Conservation (phyloP, 2,329 filamentous ascomycete species). For the Zasmidium citrigriseum region DNA sequence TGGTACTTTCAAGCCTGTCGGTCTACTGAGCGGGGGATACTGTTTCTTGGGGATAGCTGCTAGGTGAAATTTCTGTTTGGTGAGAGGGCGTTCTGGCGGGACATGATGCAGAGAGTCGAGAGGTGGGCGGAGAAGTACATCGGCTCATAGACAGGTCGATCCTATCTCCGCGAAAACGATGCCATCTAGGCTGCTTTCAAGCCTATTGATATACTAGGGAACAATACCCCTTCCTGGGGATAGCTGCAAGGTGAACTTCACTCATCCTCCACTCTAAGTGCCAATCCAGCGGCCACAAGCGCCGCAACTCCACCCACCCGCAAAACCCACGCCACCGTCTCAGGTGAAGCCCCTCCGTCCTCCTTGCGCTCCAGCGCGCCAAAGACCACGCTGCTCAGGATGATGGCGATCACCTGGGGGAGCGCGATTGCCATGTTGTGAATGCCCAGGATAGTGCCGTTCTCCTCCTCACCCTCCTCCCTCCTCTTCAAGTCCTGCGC, state of each 20-base stretch:
- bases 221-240: conserved; percentile 11
- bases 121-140: conserved; percentile 22
- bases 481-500: conserved; percentile 86
- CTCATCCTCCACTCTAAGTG: conserved; percentile 20
- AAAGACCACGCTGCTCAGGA: conserved; percentile 83
- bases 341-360: conserved; percentile 73
- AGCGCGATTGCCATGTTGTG: conserved; percentile 94
- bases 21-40: too few species aligned
- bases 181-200: too few species aligned
- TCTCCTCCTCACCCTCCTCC: conserved; percentile 70
- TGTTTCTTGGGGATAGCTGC: too few species aligned
- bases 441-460: conserved; percentile 87
- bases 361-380: conserved; percentile 82
- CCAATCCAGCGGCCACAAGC: conserved; percentile 63
- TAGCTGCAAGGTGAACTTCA: too few species aligned
- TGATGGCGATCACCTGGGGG: conserved; percentile 86
- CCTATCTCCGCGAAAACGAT: too few species aligned
- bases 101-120: conserved; percentile 16
- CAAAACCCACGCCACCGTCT: conserved; percentile 83
- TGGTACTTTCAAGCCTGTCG: too few species aligned
- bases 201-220: too few species aligned
- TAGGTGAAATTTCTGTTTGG: too few species aligned
- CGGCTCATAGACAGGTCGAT: too few species aligned
- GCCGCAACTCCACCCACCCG: conserved; percentile 80
- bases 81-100: conserved; percentile 30